Conservation (phyloP, 1,139 yeast species). For the Arxiozyma slooffiae region DNA sequence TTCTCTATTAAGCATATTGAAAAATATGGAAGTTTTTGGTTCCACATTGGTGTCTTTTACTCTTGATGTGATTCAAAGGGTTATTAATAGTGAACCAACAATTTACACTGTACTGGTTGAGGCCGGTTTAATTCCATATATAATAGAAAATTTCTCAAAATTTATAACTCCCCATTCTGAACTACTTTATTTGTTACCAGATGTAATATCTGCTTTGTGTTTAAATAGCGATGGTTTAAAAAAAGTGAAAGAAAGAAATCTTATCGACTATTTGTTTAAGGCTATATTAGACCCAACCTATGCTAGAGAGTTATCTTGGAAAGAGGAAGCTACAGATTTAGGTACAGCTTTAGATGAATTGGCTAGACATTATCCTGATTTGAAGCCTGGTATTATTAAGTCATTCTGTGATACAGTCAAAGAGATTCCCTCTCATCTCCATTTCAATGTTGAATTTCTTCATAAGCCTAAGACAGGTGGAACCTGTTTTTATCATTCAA, state of each 20-base stretch:
- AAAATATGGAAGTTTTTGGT: conserved; percentile 58
- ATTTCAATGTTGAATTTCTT: conserved; percentile 35
- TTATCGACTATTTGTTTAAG: conserved; percentile 43
- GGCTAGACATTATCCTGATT: conserved; percentile 70
- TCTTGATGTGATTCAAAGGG: conserved; percentile 57
- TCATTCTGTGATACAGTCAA: conserved; percentile 43
- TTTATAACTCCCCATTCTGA: conserved; percentile 51
- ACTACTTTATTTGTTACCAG: conserved; percentile 56
- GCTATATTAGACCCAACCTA: conserved; percentile 41
- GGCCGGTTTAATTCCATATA: conserved; percentile 59
- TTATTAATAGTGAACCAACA: conserved; percentile 86
- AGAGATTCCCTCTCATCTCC: conserved; percentile 37
- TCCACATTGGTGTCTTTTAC: conserved; percentile 55
- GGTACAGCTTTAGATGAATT: conserved; percentile 74
- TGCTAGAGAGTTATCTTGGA: conserved; percentile 41
- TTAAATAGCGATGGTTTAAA: conserved; percentile 65
- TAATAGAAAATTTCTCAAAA: conserved; percentile 46
- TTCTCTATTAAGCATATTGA: conserved; percentile 50
- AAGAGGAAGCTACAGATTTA: conserved; percentile 44
- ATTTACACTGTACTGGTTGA: conserved; percentile 75
- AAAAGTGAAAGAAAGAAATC: conserved; percentile 40
- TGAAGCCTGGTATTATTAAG: conserved; percentile 50
- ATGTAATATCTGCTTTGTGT: conserved; percentile 74
- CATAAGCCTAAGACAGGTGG: conserved; percentile 33
- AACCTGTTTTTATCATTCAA: conserved; percentile 37